Conservation (phyloP, 805 yeast species). For the Schwanniomyces occidentalis region DNA sequence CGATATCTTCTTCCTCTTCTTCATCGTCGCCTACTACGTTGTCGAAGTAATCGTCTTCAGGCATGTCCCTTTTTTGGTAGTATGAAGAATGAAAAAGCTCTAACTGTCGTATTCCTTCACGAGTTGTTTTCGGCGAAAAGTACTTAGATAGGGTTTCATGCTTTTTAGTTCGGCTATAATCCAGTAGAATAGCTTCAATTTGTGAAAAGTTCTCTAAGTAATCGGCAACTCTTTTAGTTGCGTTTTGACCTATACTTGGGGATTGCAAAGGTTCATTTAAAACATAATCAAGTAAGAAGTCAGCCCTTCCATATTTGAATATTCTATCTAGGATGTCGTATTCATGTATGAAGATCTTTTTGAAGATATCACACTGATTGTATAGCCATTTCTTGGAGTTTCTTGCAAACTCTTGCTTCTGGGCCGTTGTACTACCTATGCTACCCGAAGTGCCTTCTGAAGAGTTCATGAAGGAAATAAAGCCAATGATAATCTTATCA, state of each 20-base stretch:
- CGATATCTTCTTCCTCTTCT: too few relatives aligned
- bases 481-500: conserved; percentile 15
- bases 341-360: conserved; percentile 13
- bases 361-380: conserved; percentile 11
- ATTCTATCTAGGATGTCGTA: conserved; percentile 7
- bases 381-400: conserved; percentile 14
- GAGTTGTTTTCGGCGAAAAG: conserved; percentile 1
- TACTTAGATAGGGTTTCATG: neutral
- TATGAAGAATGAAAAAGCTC: too few relatives aligned
- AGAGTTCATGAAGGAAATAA: conserved; percentile 16
- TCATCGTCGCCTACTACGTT: too few relatives aligned
- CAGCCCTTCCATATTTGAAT: neutral
- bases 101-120: conserved; percentile 1
- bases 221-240: conserved; percentile 2
- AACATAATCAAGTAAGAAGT: conserved; percentile 1
- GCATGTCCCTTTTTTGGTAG: too few relatives aligned
- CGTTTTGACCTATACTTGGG: neutral
- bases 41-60: too few relatives aligned
- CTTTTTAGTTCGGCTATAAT: neutral
- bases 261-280: conserved; percentile 9
- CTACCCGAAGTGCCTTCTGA: conserved; percentile 13
- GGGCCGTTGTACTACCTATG: neutral
- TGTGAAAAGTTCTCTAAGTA: conserved; percentile 1
- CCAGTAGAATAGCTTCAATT: too few relatives aligned
- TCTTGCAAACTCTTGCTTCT: conserved; percentile 4